A percentile compares a stretch with the other conserved stretches of the same genome.
phyloP scores from a whole-genome alignment of 352 stramenopile species.

The Phytophthora uliginosa region DNA sequence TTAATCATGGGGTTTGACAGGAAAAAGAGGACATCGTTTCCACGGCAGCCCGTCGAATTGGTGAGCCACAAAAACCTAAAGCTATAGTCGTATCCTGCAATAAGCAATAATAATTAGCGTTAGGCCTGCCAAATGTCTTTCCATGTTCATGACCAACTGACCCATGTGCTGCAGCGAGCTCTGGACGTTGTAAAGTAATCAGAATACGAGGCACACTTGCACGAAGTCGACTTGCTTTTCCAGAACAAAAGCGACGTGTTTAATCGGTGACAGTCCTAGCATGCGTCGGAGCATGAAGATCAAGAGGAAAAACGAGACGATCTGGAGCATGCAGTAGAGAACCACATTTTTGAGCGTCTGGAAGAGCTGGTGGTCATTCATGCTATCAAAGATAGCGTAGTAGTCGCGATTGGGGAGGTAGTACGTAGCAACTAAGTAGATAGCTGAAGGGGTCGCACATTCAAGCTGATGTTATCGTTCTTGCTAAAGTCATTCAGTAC shows the following conservation, averaged over 20 bases:
- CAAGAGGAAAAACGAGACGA: conserved; percentile 7
- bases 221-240: conserved; percentile 26
- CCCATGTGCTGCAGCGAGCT: background rate
- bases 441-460: background rate
- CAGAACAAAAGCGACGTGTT: conserved; percentile 48
- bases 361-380: conserved; percentile 1
- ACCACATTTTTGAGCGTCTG: conserved; percentile 4
- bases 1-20: conserved; percentile 59
- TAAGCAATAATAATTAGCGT: background rate
- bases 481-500: background rate
- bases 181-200: conserved; percentile 40
- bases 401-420: conserved; percentile 21
- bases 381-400: conserved; percentile 9
- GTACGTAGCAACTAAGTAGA: conserved; percentile 8
- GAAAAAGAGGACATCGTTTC: conserved; percentile 71
- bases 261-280: conserved; percentile 15
- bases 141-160: background rate
- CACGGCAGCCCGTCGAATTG: conserved; percentile 22
- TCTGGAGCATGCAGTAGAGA: conserved; percentile 9
- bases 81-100: background rate
- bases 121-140: background rate
- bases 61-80: background rate
- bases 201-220: conserved; percentile 40
- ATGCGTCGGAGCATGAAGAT: background rate
- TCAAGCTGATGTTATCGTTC: background rate